These are phyloP conservation scores for Chaetomiaceae sp. DNA, from an alignment of 2,329 filamentous ascomycete genomes.

Conservation along the genomic window DNA sequence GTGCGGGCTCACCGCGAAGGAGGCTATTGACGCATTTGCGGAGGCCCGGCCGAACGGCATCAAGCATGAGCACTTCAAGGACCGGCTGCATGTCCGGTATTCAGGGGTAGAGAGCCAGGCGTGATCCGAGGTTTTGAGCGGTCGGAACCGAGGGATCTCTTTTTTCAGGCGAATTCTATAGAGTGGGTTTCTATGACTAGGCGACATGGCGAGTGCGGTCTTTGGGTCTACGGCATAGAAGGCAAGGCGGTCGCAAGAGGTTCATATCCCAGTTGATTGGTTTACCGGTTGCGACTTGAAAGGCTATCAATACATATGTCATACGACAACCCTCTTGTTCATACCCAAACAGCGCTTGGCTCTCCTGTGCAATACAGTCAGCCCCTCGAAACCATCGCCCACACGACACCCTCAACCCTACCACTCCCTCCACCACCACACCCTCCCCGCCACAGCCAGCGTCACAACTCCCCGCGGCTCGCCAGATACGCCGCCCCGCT, in stretches of 20 bases:
- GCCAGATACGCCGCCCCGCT: slow-evolving; percentile 39
- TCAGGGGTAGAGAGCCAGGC: slow-evolving; percentile 28
- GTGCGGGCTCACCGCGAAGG: slow-evolving; percentile 62
- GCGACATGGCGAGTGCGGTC: not conserved
- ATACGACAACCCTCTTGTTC: too few species aligned
- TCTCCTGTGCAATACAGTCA: too few species aligned
- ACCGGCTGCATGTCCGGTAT: slow-evolving; percentile 77
- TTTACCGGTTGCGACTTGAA: not conserved
- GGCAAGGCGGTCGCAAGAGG: slow-evolving; percentile 4
- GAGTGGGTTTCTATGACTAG: not conserved
- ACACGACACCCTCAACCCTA: too few species aligned
- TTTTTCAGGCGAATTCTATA: not conserved
- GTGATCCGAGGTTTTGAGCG: not conserved
- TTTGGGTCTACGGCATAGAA: slow-evolving; percentile 8
- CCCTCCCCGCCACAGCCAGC: not conserved
- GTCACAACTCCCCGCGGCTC: slow-evolving; percentile 44
- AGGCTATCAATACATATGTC: too few species aligned
- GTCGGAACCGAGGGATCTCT: not conserved
- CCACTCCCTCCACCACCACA: not conserved
- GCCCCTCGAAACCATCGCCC: too few species aligned
- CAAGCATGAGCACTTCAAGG: slow-evolving; percentile 81
- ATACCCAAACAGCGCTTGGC: too few species aligned
- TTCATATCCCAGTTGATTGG: not conserved
- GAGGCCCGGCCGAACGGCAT: slow-evolving; percentile 72
- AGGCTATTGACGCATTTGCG: slow-evolving; percentile 75